These are phyloP conservation scores for Aspergillus nanangensis DNA, from an alignment of 495 filamentous ascomycete species.

Conservation along the genomic window DNA sequence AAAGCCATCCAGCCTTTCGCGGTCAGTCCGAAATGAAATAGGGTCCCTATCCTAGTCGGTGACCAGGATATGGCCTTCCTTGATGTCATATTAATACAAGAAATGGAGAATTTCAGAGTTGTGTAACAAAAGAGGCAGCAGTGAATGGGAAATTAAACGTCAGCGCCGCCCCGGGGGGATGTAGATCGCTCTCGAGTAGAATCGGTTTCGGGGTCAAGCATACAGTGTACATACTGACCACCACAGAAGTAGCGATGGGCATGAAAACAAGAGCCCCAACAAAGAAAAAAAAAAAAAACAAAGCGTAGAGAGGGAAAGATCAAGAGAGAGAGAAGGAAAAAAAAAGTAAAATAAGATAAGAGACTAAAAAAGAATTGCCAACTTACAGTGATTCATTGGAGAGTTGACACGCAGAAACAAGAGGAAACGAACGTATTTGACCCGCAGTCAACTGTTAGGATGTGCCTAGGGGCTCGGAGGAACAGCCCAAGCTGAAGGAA, in stretches of 20 bases:
- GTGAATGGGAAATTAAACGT: not conserved
- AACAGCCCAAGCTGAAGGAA: constrained; percentile 10
- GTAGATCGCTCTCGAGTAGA: not conserved
- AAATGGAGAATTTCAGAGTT: constrained; percentile 12
- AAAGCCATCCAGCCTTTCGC: not conserved
- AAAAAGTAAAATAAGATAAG: constrained; percentile 2
- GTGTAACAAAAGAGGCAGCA: constrained; percentile 14
- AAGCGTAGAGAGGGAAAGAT: not conserved
- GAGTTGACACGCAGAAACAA: constrained; percentile 4
- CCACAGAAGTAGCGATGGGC: too few relatives aligned
- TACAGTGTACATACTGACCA: too few relatives aligned
- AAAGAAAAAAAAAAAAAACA: not conserved
- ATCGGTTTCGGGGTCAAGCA: too few relatives aligned
- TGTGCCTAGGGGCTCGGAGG: constrained; percentile 7
- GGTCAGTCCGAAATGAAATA: constrained; percentile 18
- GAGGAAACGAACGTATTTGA: not conserved
- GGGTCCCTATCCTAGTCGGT: constrained; percentile 19
- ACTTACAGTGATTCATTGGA: constrained; percentile 28
- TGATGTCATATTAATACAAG: constrained; percentile 18
- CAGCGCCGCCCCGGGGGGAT: not conserved
- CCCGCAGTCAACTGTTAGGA: constrained; percentile 2
- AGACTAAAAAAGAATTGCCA: constrained; percentile 4
- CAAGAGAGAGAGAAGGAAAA: constrained; percentile 6
- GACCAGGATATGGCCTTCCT: constrained; percentile 16
- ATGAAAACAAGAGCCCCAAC: too few relatives aligned